These are phyloP conservation scores for Pseudocercospora vitis DNA, from an alignment of 2,329 filamentous ascomycete genomes.

Conservation along the genomic window DNA sequence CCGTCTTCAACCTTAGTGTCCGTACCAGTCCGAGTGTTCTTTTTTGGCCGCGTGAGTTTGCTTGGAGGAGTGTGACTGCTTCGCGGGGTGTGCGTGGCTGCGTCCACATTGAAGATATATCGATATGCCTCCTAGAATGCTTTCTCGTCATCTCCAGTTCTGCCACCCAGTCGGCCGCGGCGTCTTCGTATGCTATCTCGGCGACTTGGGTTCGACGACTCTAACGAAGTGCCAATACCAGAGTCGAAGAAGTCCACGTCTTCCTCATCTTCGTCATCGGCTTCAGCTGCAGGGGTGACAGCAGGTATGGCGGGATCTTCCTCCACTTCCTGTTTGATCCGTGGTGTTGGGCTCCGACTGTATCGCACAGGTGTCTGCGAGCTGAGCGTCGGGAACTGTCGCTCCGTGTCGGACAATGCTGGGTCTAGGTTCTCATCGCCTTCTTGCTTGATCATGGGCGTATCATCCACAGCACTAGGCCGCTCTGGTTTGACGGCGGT, in stretches of 20 bases:
- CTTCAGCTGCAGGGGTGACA: slow-evolving; percentile 31
- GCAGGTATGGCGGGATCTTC: slow-evolving; percentile 26
- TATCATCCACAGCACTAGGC: slow-evolving; percentile 12
- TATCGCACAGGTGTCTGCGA: slow-evolving; percentile 45
- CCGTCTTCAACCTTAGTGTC: too few species aligned
- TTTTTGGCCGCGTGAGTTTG: too few species aligned
- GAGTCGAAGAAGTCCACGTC: slow-evolving; percentile 49
- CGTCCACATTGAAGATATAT: slow-evolving; percentile 10
- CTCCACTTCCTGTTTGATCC: slow-evolving; percentile 35
- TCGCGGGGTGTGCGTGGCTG: too few species aligned
- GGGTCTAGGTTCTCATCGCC: slow-evolving; percentile 26
- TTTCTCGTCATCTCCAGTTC: slow-evolving; percentile 11
- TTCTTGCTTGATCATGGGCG: slow-evolving; percentile 23
- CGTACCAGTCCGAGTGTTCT: too few species aligned
- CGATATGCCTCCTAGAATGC: slow-evolving; percentile 16
- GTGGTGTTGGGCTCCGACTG: slow-evolving; percentile 18
- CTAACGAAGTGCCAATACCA: slow-evolving; percentile 52
- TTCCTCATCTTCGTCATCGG: slow-evolving; percentile 47
- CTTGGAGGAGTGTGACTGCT: too few species aligned
- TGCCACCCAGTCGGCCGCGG: slow-evolving; percentile 25
- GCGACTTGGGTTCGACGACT: slow-evolving; percentile 39
- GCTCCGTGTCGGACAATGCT: slow-evolving; percentile 48
- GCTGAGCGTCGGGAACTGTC: slow-evolving; percentile 51
- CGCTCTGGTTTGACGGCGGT: slow-evolving; percentile 23
- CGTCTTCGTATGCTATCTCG: slow-evolving; percentile 35